Conservation (phyloP, 2,329 filamentous ascomycete genomes). For the Aspergillus tanneri region DNA sequence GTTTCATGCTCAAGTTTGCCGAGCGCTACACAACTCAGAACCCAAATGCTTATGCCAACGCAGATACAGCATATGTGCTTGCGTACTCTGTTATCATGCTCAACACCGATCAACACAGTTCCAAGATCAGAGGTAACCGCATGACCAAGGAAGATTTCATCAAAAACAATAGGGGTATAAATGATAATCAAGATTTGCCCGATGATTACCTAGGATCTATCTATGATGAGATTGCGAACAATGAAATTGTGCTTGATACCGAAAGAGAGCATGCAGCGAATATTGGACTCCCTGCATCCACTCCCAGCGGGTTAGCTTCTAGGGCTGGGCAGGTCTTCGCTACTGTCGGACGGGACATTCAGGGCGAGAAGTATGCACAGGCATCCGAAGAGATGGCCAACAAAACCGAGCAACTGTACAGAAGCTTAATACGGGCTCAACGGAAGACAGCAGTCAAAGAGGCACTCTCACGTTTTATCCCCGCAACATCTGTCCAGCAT, state of each 20-base stretch:
- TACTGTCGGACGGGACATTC: slow-evolving; percentile 85
- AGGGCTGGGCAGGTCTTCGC: slow-evolving; percentile 85
- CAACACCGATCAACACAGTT: slow-evolving; percentile 93
- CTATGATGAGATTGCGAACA: slow-evolving; percentile 84
- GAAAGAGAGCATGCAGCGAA: slow-evolving; percentile 88
- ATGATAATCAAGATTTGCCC: slow-evolving; percentile 89
- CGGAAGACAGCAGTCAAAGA: slow-evolving; percentile 71
- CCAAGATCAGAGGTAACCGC: slow-evolving; percentile 72
- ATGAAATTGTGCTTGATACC: slow-evolving; percentile 92
- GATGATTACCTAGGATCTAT: slow-evolving; percentile 87
- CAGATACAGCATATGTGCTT: slow-evolving; percentile 94
- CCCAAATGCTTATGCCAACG: slow-evolving; percentile 95
- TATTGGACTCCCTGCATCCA: slow-evolving; percentile 62
- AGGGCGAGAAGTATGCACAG: slow-evolving; percentile 88
- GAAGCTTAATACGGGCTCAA: slow-evolving; percentile 87
- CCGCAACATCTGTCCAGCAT: slow-evolving; percentile 89
- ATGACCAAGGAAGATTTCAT: slow-evolving; percentile 99
- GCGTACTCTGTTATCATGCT: slow-evolving; percentile 96
- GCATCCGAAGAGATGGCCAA: slow-evolving; percentile 92
- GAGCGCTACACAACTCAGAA: slow-evolving; percentile 94
- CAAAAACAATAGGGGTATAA: slow-evolving; percentile 98
- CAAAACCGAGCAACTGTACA: slow-evolving; percentile 82
- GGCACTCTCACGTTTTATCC: slow-evolving; percentile 74
- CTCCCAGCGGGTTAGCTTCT: slow-evolving; percentile 69
- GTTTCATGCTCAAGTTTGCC: slow-evolving; percentile 98